Percentiles rank a stretch among this genome's conserved stretches.
Conservation (phyloP, 2,329 filamentous ascomycete genomes). For the Mollisiaceae sp. region DNA sequence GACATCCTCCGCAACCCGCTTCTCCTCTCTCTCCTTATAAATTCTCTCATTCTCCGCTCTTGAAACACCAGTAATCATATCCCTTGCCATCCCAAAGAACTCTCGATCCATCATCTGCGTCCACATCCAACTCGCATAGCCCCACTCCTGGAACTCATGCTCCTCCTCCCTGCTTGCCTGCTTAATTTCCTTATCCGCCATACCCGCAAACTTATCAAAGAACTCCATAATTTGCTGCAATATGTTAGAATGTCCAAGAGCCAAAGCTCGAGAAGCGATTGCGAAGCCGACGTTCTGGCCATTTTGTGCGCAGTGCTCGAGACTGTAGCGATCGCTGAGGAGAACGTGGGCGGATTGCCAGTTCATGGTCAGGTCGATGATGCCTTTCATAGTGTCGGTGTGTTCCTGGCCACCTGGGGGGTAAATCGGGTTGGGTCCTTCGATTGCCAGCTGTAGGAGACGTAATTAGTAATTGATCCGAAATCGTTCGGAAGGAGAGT, state of each 20-base stretch:
- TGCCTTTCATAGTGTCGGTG: not conserved
- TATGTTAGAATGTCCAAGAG: no score
- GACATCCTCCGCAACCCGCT: no score
- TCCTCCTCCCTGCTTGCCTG: not conserved
- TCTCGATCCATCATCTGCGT: not conserved
- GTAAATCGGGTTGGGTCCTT: not conserved
- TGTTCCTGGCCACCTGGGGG: not conserved
- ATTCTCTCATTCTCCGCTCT: not conserved
- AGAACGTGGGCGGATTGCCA: not conserved
- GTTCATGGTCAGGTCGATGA: not conserved
- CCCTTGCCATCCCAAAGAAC: not conserved
- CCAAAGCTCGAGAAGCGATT: not conserved
- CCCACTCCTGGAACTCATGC: not conserved
- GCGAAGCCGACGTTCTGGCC: not conserved
- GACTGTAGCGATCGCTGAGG: not conserved
- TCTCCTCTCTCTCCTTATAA: not conserved
- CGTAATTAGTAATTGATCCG: not conserved
- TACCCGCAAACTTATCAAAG: not conserved
- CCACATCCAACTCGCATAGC: not conserved
- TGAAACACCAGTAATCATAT: not conserved
- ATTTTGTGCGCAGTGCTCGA: not conserved
- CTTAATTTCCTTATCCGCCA: not conserved
- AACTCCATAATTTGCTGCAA: not conserved
- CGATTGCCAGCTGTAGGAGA: not conserved
- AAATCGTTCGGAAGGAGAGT: not conserved